Evolutionary conservation across 129 eudicot genomes (phyloP), one percentile per base, ranked within the genome.

Genomic region (Tanacetum coccineum): DNA sequence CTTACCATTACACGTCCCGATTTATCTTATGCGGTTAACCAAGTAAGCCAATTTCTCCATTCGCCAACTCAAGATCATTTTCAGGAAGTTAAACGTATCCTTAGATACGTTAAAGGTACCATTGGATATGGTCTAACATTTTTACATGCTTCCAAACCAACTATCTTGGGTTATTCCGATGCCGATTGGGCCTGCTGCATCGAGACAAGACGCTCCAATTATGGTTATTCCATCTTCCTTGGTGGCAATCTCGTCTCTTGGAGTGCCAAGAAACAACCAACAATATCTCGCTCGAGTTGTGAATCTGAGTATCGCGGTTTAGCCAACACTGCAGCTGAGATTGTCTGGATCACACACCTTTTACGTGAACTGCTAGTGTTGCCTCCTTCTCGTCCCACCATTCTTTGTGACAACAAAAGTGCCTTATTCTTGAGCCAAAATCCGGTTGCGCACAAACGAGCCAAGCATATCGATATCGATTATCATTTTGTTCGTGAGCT

Each of bases 191-290:
- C n/a, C n/a, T n/a, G n/a, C n/a, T n/a, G n/a, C n/a, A n/a, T n/a
- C n/a, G n/a, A n/a, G n/a, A n/a, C n/a, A n/a, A n/a, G n/a, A n/a
- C n/a, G n/a, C n/a, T n/a, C n/a, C n/a, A n/a, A n/a, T n/a, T n/a
- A n/a, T n/a, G 28, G 62, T 9, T 18, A 57, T 15, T 57, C 26
- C 21, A 57, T 57, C 28, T 57, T 57, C 21, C 62, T 57, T 57
- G 62, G 62, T 8, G 62, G 62, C 6, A 57, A 57, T 25, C 36
- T 59, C 5, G 26, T 25, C 39, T 59, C 64, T 9, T 26, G n/a
- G 64, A 22, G 64, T 32, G 64, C 64, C 3, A 59, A 59, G 19
- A 59, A 59, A 13, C 64, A 59, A 59, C 64, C 64, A 22, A 59
- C 40, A 6, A 45, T 26, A 14, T 11, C 39, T 22, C 64, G 64